phyloP scores from a whole-genome alignment of 202 grass and related monocot genomes.

The Panicum hallii region DNA sequence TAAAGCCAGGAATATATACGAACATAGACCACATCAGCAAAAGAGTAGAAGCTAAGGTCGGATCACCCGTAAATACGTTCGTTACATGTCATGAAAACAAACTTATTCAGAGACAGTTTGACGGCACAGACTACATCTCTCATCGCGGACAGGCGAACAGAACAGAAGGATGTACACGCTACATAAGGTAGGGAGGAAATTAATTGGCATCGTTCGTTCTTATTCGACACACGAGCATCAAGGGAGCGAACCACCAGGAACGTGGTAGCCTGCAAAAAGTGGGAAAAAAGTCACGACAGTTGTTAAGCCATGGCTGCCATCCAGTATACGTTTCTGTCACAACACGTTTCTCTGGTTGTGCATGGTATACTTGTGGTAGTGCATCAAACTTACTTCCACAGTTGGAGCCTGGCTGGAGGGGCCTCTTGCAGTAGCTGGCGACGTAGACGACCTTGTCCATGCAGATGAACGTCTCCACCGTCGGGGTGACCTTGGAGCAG shows the following conservation, averaged over 20 bases:
- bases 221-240: not conserved
- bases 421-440: constrained; percentile 46
- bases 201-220: not conserved
- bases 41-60: not conserved
- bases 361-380: too few species aligned
- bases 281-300: not conserved
- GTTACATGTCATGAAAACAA: not conserved
- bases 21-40: not conserved
- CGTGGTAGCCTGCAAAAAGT: constrained; percentile 36
- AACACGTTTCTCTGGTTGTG: too few species aligned
- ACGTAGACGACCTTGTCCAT: constrained; percentile 66
- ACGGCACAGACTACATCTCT: not conserved
- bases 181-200: not conserved
- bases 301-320: not conserved
- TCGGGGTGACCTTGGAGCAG: constrained; percentile 61
- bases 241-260: constrained; percentile 30
- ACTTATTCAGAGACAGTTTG: not conserved
- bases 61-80: not conserved
- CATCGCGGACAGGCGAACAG: not conserved
- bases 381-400: constrained; percentile 60
- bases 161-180: not conserved
- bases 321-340: not conserved
- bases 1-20: not conserved
- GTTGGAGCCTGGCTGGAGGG: constrained; percentile 43
- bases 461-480: constrained; percentile 43